Evolutionary conservation across 192 early-diverging fungal species (phyloP).

Genomic region (Entomortierella chlamydospora): DNA sequence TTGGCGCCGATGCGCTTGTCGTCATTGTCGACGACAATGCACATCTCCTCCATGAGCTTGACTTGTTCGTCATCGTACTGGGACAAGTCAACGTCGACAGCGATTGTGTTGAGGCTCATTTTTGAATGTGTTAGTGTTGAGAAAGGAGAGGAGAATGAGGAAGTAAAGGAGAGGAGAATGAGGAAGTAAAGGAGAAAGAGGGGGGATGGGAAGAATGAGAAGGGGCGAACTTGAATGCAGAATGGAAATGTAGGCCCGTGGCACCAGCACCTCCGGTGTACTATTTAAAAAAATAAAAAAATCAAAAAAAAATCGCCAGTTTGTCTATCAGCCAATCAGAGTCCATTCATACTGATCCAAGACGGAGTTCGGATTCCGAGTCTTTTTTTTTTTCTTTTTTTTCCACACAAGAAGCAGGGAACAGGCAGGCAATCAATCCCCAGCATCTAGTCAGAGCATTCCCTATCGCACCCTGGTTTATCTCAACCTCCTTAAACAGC

Average conservation of each 20-base stretch:
- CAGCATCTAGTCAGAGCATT: too few relatives aligned
- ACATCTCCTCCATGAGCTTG: conserved; percentile 97
- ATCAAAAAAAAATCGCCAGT: conserved; percentile 40
- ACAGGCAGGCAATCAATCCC: too few relatives aligned
- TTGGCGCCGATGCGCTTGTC: conserved; percentile 88
- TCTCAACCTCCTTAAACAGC: too few relatives aligned
- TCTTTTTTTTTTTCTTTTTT: too few relatives aligned
- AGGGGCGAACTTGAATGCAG: too few relatives aligned
- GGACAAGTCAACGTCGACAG: conserved; percentile 67
- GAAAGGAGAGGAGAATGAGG: not conserved
- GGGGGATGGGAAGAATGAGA: not conserved
- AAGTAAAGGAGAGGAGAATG: conserved; percentile 2
- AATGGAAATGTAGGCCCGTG: too few relatives aligned
- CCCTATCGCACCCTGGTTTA: too few relatives aligned
- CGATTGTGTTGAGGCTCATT: conserved; percentile 54
- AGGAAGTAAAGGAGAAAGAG: conserved; percentile 2
- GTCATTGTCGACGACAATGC: conserved; percentile 91
- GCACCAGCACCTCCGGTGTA: too few relatives aligned
- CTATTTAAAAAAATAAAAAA: not conserved
- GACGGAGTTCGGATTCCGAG: not conserved
- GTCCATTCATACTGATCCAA: not conserved
- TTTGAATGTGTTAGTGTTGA: conserved; percentile 4
- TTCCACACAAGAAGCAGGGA: too few relatives aligned
- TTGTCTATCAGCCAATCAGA: conserved; percentile 23
- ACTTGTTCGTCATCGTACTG: conserved; percentile 86